Base-by-base conservation (phyloP, 108 stramenopile species). In the Nitzschia sp. region DNA sequence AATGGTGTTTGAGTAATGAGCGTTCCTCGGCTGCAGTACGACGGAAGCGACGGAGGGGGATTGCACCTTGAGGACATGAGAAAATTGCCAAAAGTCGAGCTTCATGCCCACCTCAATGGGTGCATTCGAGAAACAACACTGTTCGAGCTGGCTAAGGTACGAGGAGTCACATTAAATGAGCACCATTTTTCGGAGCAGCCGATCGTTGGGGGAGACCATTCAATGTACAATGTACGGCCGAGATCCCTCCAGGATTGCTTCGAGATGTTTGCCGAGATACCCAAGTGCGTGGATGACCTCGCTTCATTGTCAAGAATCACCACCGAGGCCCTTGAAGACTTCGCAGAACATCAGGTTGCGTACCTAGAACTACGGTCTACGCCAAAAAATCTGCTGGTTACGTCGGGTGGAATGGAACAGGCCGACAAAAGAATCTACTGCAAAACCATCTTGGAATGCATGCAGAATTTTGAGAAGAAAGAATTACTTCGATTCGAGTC, bases 71-170 rank as follows among this genome's bases (percentile, higher is more conserved):
- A 41, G 9, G 9, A 9, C 38, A 35, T 68, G 21, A 33, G 52
- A 0, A 5, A 60, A 46, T 22, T 87, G 25, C 86, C 89, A 35
- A 92, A 91, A 65, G 75, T 87, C 4, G 91, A 95, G 76, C 78
- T 97, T 9, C 96, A 97, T 67, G 93, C 94, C 30, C 94, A 97
- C 60, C 70, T 97, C 63, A 91, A 95, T 72, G 96, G 96, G 13
- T 90, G 87, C 66, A 88, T 94, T n/a, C 85, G 92, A 27, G 82
- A 84, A 69, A 45, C 70, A 31, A 95, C 94, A 22, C 62, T 97
- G 34, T 60, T 80, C 17, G 89, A 86, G 9, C 71, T 97, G 27
- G 89, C 87, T 1, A 26, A 47, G 11, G 85, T 80, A 38, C 71
- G 82, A 21, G 52, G 60, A 23, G 76, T 86, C 27, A 48, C 50